Evolutionary conservation across 2,329 filamentous ascomycete genomes (phyloP), one percentile per base, ranked within the genome.

Genomic region (Coleophoma eucalyptorum): DNA sequence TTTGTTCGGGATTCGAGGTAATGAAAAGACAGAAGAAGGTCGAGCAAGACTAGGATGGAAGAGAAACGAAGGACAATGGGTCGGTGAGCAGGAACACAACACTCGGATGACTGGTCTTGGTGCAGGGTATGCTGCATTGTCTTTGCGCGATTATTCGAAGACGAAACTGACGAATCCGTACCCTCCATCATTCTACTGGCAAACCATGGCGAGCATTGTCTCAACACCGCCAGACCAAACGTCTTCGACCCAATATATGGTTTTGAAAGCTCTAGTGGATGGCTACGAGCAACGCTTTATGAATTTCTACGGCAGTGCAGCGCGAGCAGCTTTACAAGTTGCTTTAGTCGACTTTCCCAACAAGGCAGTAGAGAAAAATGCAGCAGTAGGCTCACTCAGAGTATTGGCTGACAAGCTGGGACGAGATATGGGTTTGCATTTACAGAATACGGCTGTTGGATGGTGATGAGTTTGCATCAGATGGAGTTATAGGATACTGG

Each of bases 91-190:
- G 65, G 73, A 74, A n/a, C 91, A 97, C 69, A 81, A 82, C 59
- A 87, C 92, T 65, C 82, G 88, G 52, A 93, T 96, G 86, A 85
- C 83, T 4, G 93, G 91, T 0, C 75, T 97, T 1, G 90, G 84
- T 1, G 86, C 88, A 3, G 93, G 93, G 0, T 99, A 87, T 64
- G 89, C 91, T 0, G 83, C 92, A 1, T 77, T 97, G 35, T 83
- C 90, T 1, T 75, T 97, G 8, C 84, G 93, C 44, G 90, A 95
- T 66, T 96, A 95, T 64, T 81, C 81, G 55, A 86, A 81, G 56
- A 81, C 84, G 2, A 74, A 76, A 16, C 43, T 57, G 37, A 84
- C 84, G 56, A 92, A 92, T 59, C 91, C 86, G 0, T 94, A 82
- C 69, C 91, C 86, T 4, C 89, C 88, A 45, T 78, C 77, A 0